phyloP scores from a whole-genome alignment of 257 asterid genomes.

The Lycium ferocissimum region DNA sequence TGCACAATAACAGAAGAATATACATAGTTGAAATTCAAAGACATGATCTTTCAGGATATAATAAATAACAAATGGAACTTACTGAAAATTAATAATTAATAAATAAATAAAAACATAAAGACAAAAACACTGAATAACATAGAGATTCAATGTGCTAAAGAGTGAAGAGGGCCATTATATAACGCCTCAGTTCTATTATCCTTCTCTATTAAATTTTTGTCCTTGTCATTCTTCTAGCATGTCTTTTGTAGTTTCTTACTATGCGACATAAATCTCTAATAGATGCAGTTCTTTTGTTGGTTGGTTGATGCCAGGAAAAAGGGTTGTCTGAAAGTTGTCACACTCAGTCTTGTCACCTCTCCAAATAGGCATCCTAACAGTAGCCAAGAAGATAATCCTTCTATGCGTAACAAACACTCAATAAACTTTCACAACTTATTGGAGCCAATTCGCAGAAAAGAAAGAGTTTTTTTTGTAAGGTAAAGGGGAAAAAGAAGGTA shows the following conservation, averaged over 20 bases:
- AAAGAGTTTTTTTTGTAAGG: background rate
- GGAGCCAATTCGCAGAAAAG: background rate
- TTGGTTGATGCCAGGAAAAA: constrained; percentile 9
- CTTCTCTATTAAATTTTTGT: background rate
- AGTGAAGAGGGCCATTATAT: background rate
- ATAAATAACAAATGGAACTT: background rate
- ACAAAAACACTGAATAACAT: background rate
- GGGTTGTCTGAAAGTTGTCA: background rate
- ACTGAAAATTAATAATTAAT: background rate
- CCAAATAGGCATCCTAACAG: background rate
- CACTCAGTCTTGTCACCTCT: constrained; percentile 3
- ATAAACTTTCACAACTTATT: constrained; percentile 4
- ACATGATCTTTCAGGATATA: background rate
- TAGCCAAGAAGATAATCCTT: constrained; percentile 12
- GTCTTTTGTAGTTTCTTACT: background rate
- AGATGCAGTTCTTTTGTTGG: constrained; percentile 15
- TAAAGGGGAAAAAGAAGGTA: background rate
- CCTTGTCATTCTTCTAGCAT: background rate
- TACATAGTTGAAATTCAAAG: constrained; percentile 12
- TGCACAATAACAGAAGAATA: constrained; percentile 15
- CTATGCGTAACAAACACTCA: background rate
- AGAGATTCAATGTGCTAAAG: constrained; percentile 16
- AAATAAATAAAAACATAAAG: background rate
- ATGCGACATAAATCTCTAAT: background rate
- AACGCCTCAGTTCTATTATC: constrained; percentile 2